phyloP scores from a whole-genome alignment of 345 rosid species.

The Aquilaria sinensis region DNA sequence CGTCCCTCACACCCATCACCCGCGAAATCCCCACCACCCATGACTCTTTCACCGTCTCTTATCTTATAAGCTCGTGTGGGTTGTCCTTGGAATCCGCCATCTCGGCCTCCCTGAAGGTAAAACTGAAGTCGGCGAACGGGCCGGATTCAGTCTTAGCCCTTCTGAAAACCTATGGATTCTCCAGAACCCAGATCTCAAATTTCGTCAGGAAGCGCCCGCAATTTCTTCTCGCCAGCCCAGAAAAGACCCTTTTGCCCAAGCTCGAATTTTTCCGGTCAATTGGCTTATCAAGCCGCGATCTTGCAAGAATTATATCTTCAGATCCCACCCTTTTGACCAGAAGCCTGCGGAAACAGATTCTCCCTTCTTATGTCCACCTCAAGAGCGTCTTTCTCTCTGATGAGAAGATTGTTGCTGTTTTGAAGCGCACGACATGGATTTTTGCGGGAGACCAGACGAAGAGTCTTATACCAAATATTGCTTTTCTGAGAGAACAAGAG shows the following conservation, averaged over 20 bases:
- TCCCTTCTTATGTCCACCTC: conserved; percentile 35
- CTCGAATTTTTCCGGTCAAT: conserved; percentile 29
- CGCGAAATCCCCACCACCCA: conserved; percentile 12
- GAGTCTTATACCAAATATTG: conserved; percentile 34
- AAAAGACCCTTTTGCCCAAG: conserved; percentile 32
- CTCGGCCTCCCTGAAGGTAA: conserved; percentile 21
- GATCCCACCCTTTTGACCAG: conserved; percentile 27
- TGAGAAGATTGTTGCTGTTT: conserved; percentile 28
- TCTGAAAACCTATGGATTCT: conserved; percentile 31
- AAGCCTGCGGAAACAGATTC: conserved; percentile 30
- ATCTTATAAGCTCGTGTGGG: conserved; percentile 39
- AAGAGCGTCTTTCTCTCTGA: conserved; percentile 24
- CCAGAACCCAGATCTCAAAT: conserved; percentile 25
- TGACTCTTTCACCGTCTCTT: conserved; percentile 25
- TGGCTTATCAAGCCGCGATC: conserved; percentile 29
- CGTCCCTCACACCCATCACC: conserved; percentile 9
- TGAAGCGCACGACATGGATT: conserved; percentile 35
- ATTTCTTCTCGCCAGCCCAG: conserved; percentile 23
- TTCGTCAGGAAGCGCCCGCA: conserved; percentile 29
- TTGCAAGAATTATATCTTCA: conserved; percentile 20
- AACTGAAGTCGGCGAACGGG: conserved; percentile 19
- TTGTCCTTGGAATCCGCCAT: conserved; percentile 30
- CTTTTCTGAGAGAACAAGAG: conserved; percentile 22
- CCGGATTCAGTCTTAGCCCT: conserved; percentile 33
- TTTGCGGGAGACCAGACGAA: conserved; percentile 34